phyloP scores from a whole-genome alignment of 2,329 filamentous ascomycete species.

The Neoascochyta sp. region DNA sequence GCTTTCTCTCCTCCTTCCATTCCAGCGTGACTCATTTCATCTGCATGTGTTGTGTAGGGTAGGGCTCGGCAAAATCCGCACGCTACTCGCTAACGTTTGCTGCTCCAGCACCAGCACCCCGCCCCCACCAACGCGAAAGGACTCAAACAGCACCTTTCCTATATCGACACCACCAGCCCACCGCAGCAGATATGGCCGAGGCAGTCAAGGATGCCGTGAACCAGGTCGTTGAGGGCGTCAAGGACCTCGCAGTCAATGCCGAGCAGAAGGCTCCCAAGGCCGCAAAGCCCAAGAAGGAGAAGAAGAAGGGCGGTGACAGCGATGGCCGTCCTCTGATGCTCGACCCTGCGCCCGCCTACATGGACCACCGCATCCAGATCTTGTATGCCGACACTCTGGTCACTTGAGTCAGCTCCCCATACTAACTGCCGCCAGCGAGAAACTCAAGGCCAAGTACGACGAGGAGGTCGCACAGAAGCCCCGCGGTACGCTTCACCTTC shows the following conservation, averaged over 20 bases:
- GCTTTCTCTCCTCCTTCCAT: too few species aligned
- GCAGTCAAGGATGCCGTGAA: slow-evolving; percentile 49
- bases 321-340: slow-evolving; percentile 48
- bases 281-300: slow-evolving; percentile 39
- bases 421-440: slow-evolving; percentile 50
- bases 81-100: too few species aligned
- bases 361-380: slow-evolving; percentile 77
- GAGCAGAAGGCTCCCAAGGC: slow-evolving; percentile 24
- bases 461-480: slow-evolving; percentile 69
- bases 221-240: slow-evolving; percentile 55
- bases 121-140: too few species aligned
- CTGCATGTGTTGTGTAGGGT: too few species aligned
- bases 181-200: slow-evolving; percentile 45
- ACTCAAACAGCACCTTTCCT: too few species aligned
- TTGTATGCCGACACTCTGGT: slow-evolving; percentile 49
- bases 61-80: too few species aligned
- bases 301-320: slow-evolving; percentile 38
- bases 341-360: slow-evolving; percentile 64
- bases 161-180: slow-evolving; percentile 18
- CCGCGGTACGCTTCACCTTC: slow-evolving; percentile 42
- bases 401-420: not conserved
- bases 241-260: slow-evolving; percentile 53
- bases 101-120: too few species aligned
- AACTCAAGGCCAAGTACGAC: slow-evolving; percentile 78
- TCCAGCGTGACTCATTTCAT: too few species aligned